Conservation (phyloP, 768 basidiomycete species). For the Tylopilus rubrobrunneus region DNA sequence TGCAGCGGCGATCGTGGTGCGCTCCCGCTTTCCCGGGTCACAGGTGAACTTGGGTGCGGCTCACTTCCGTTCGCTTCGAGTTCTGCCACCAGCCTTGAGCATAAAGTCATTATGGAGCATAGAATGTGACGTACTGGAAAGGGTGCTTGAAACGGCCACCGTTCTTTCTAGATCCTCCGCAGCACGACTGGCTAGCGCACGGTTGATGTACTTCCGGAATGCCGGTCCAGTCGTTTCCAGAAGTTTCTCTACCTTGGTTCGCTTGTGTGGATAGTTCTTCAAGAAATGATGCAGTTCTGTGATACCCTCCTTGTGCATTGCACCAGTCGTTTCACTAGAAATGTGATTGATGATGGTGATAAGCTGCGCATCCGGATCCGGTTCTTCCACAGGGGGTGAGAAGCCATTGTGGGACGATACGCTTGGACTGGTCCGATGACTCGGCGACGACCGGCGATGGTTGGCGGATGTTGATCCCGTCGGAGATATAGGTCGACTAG, state of each 20-base stretch:
- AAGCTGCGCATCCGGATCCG: conserved; percentile 83
- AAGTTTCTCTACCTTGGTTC: conserved; percentile 78
- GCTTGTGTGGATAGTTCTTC: conserved; percentile 85
- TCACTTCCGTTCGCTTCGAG: conserved; percentile 55
- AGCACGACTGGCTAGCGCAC: conserved; percentile 84
- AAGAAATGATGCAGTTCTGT: conserved; percentile 92
- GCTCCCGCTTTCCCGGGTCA: conserved; percentile 24
- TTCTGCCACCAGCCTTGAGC: conserved; percentile 37
- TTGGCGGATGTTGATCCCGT: conserved; percentile 56
- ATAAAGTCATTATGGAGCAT: neutral
- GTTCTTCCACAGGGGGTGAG: conserved; percentile 64
- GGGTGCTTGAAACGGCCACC: conserved; percentile 76
- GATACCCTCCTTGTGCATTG: conserved; percentile 90
- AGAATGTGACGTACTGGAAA: conserved; percentile 58
- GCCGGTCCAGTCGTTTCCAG: conserved; percentile 85
- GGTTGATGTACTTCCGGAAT: conserved; percentile 87
- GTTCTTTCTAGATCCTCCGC: conserved; percentile 80
- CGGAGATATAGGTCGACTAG: conserved; percentile 71
- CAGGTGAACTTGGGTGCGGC: conserved; percentile 33
- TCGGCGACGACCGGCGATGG: conserved; percentile 53
- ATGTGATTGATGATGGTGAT: conserved; percentile 82
- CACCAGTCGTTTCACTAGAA: conserved; percentile 84
- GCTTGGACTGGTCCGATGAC: conserved; percentile 66
- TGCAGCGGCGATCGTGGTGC: conserved; percentile 35
- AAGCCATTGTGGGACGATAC: conserved; percentile 56